Percentiles rank a stretch among this genome's conserved stretches.
Conservation (phyloP, 202 grass and related monocot genomes). For the Panicum virgatum region DNA sequence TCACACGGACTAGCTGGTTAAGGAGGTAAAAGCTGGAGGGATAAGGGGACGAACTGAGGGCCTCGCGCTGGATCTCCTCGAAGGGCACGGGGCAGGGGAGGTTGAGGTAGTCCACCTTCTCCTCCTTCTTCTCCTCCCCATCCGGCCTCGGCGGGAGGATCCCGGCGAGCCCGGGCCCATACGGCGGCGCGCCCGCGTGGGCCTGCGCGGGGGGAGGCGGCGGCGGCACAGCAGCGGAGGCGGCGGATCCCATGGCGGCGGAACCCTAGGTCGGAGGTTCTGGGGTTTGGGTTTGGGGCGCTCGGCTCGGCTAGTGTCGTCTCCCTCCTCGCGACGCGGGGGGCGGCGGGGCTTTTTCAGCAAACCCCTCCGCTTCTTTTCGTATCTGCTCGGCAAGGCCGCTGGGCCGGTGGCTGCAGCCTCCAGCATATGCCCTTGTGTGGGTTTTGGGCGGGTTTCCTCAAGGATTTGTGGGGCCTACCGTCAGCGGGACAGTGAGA, state of each 20-base stretch:
- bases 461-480: not conserved
- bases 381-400: not conserved
- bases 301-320: constrained; percentile 8
- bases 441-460: constrained; percentile 43
- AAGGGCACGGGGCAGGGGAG: constrained; percentile 91
- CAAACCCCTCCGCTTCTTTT: not conserved
- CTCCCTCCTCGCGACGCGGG: constrained; percentile 45
- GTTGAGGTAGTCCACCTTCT: constrained; percentile 97
- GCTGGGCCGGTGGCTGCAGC: not conserved
- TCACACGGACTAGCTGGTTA: constrained; percentile 17
- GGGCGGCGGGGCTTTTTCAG: constrained; percentile 32
- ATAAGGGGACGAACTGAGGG: constrained; percentile 69
- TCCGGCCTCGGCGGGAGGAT: constrained; percentile 64
- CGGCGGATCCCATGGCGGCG: constrained; percentile 63
- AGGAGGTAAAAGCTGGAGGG: constrained; percentile 8
- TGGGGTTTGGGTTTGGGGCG: constrained; percentile 19
- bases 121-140: constrained; percentile 43
- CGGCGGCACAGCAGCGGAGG: constrained; percentile 39
- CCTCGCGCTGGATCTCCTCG: constrained; percentile 99
- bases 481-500: too few relatives aligned
- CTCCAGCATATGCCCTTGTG: not conserved
- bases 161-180: constrained; percentile 65
- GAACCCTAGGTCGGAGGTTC: constrained; percentile 48
- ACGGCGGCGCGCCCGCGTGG: constrained; percentile 32
- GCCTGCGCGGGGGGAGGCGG: constrained; percentile 36